Base-by-base conservation (phyloP, 2,329 filamentous ascomycete species). In the Venturia nashicola region DNA sequence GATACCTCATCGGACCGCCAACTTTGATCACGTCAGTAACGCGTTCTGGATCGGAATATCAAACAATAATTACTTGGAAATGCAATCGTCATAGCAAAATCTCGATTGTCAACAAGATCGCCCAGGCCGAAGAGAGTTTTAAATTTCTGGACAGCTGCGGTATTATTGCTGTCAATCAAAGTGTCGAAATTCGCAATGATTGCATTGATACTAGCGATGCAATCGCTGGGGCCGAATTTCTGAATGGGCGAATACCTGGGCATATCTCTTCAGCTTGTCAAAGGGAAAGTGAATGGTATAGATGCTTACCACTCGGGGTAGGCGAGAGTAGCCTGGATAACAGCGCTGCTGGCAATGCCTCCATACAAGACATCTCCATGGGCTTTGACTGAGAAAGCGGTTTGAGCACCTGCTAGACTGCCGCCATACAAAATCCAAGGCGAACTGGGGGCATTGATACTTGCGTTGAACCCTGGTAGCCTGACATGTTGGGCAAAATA, bases 131-230 rank as follows among this genome's bases (percentile, higher is more conserved):
- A 82, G 6, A 81, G 69, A 1, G 74, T 70, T 67, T 81, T 81
- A 63, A 82, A 71, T 62, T 79, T 66, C 39, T 76, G 69, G 51
- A 81, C 77, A 2, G 76, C 79, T 32, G 68, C 65, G 1, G 72
- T 72, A 55, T 81, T 75, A 3, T 76, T 76, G 3, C 73, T 72
- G 5, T 71, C 69, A 23, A 82, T 72, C 2, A 83, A 72, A 3
- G 70, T 66, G 66, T 83, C 80, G 27, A 81, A 77, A 46, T 80
- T 81, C 59, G 79, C 78, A 23, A 82, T 69, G 59, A 82, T 81
- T 34, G 71, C 71, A 67, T 80, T 78, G 67, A 82, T 77, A 43
- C 79, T 77, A 3, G 75, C 72, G 6, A 82, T 73, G 64, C 79
- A 82, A 66, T 82, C 79, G 62, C 77, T 73, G 0, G 80, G 79